These are phyloP conservation scores for Aegilops speltoides DNA, from an alignment of 176 grass and related monocot genomes.

Conservation along the genomic window DNA sequence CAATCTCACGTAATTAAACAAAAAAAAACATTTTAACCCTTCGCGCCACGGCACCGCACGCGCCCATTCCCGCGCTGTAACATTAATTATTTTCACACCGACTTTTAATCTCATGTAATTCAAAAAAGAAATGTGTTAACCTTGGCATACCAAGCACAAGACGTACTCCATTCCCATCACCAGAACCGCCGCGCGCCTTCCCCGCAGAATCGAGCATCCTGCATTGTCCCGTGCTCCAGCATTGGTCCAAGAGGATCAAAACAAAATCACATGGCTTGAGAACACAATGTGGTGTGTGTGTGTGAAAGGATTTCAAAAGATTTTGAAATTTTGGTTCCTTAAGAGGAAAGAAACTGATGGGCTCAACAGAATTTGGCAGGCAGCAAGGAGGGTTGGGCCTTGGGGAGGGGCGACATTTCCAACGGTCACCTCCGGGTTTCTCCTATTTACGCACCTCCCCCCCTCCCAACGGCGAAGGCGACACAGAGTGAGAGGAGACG, in stretches of 20 bases:
- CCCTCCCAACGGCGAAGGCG: background rate
- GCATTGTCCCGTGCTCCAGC: background rate
- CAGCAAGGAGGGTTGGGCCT: too few relatives aligned
- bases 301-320: background rate
- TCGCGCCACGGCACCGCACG: background rate
- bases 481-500: background rate
- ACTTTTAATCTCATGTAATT: background rate
- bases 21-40: background rate
- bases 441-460: background rate
- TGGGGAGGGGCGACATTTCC: background rate
- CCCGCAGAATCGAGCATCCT: background rate
- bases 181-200: too few relatives aligned
- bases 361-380: background rate
- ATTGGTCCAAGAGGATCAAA: background rate
- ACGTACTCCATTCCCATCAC: too few relatives aligned
- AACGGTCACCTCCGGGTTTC: constrained; percentile 10
- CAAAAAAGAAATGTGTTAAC: background rate
- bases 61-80: background rate
- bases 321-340: background rate
- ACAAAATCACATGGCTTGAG: background rate
- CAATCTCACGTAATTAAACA: background rate
- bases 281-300: background rate
- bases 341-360: background rate
- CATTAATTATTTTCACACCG: too few relatives aligned
- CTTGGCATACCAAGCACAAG: too few relatives aligned